phyloP scores from a whole-genome alignment of 83 land plant genomes.

The Picea abies region DNA sequence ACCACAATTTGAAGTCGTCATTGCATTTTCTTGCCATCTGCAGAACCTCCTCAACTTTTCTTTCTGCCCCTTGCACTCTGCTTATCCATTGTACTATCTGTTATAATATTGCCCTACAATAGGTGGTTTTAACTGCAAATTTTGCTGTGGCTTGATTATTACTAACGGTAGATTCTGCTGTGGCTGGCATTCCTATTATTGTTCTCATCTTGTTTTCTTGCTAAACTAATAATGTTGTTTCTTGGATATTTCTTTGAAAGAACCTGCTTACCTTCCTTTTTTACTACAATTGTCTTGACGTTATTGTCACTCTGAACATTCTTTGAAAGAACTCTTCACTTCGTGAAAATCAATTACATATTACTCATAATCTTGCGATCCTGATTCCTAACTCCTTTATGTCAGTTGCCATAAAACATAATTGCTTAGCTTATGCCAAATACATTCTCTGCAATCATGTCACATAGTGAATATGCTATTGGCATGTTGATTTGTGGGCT shows the following conservation, averaged over 20 bases:
- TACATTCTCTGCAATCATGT: no score
- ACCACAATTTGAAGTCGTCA: background rate
- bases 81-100: background rate
- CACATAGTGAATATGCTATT: no score
- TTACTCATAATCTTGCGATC: background rate
- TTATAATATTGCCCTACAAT: background rate
- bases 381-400: no score
- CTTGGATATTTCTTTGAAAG: background rate
- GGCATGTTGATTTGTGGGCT: no score
- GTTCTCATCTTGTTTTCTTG: background rate
- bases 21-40: background rate
- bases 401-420: no score
- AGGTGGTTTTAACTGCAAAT: background rate
- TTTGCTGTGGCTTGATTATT: background rate
- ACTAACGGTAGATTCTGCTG: background rate
- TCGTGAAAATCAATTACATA: background rate
- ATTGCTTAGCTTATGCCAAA: no score
- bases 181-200: background rate
- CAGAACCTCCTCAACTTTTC: background rate
- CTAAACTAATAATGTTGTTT: background rate
- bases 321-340: background rate
- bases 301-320: background rate
- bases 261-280: background rate
- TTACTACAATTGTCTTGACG: background rate
- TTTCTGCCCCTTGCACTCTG: background rate